These are phyloP conservation scores for Bothriochloa decipiens DNA, from an alignment of 176 grass and related monocot genomes.

Conservation along the genomic window DNA sequence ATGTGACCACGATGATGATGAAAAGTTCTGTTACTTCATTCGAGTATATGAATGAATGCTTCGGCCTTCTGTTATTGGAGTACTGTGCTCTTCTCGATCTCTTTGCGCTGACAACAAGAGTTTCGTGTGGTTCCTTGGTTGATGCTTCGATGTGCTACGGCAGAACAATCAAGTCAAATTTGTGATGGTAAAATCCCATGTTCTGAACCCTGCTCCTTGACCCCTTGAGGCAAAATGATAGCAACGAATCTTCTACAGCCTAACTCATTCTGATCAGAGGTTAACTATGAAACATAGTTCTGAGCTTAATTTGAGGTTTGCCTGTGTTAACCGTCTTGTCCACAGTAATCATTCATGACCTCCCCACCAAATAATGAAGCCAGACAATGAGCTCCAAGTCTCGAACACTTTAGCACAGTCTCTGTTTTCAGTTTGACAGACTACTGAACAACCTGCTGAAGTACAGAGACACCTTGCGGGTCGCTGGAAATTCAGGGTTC, in stretches of 20 bases:
- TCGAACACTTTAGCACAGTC: too few relatives aligned
- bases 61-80: background rate
- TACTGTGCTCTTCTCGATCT: too few relatives aligned
- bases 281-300: too few relatives aligned
- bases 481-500: background rate
- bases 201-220: background rate
- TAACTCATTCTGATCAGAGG: background rate
- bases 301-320: too few relatives aligned
- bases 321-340: too few relatives aligned
- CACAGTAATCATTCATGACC: too few relatives aligned
- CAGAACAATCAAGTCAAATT: background rate
- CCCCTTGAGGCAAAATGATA: background rate
- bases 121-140: background rate
- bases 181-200: background rate
- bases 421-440: too few relatives aligned
- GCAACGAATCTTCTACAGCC: background rate
- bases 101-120: background rate
- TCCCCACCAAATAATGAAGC: too few relatives aligned
- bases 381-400: too few relatives aligned
- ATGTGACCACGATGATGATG: conserved; percentile 21
- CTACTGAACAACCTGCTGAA: background rate
- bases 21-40: conserved; percentile 13
- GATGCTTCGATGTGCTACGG: background rate
- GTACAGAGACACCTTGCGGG: background rate
- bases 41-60: background rate